Percentiles rank a stretch among this genome's conserved stretches.
Evolutionary conservation across 192 early-diverging fungal genomes (phyloP).

Genomic region (Endogone sp.): DNA sequence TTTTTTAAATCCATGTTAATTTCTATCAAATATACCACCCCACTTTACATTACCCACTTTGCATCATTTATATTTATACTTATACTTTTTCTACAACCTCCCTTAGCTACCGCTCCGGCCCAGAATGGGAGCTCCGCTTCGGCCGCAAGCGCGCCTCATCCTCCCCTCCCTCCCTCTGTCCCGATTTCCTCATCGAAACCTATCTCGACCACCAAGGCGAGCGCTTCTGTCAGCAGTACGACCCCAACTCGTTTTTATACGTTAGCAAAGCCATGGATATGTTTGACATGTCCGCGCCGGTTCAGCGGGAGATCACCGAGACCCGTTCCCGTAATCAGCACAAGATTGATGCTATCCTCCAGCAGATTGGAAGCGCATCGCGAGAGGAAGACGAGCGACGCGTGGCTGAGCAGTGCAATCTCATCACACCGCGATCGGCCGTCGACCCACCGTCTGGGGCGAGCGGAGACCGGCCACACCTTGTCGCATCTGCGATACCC

Average conservation of each 20-base stretch:
- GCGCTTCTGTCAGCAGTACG: constrained; percentile 88
- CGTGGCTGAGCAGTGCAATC: neutral
- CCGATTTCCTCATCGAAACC: constrained; percentile 94
- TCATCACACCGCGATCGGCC: neutral
- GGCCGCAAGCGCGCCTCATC: constrained; percentile 78
- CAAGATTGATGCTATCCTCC: constrained; percentile 12
- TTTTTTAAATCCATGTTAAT: constrained; percentile 4
- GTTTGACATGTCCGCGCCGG: constrained; percentile 85
- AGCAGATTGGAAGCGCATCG: neutral
- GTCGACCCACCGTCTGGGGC: neutral
- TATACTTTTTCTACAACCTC: too few relatives aligned
- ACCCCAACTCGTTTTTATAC: constrained; percentile 90
- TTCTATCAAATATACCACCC: constrained; percentile 6
- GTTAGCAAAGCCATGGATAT: constrained; percentile 98
- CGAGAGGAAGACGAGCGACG: neutral
- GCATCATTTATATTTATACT: too few relatives aligned
- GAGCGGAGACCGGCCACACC: neutral
- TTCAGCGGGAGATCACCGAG: constrained; percentile 28
- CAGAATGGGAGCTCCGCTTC: constrained; percentile 97
- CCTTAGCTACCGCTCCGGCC: constrained; percentile 84
- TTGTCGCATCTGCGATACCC: constrained; percentile 28
- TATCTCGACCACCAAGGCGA: constrained; percentile 98
- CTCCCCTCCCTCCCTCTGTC: constrained; percentile 74
- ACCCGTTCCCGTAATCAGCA: constrained; percentile 37
- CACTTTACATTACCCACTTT: too few relatives aligned